These are phyloP conservation scores for Sphagnum fallax DNA, from an alignment of 228 moss, liverwort and hornwort species.

Conservation along the genomic window DNA sequence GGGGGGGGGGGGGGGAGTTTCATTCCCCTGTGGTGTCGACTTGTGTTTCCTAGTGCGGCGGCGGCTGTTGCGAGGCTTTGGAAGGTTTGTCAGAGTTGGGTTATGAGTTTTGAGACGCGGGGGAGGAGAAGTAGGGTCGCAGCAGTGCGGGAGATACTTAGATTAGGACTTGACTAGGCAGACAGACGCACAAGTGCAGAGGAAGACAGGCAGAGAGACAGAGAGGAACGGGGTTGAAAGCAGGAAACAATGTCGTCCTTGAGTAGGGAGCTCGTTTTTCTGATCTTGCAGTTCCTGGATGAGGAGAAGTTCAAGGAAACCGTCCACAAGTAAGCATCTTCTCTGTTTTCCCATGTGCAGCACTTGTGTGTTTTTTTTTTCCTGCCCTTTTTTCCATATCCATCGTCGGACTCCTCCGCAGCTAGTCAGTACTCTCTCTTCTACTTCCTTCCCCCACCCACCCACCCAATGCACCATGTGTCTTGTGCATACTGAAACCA, in stretches of 20 bases:
- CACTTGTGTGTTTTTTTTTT: no score
- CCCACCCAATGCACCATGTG: no score
- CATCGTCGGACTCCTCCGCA: no score
- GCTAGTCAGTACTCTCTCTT: no score
- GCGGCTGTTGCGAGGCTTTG: neutral
- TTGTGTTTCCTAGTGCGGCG: neutral
- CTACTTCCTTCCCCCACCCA: no score
- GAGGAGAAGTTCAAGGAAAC: conserved; percentile 99
- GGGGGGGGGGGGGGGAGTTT: neutral
- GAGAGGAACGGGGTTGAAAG: conserved; percentile 15
- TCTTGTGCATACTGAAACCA: no score
- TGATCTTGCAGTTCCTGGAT: conserved; percentile 98
- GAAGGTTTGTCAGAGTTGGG: conserved; percentile 15
- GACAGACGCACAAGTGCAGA: conserved; percentile 34
- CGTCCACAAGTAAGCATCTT: conserved; percentile 86
- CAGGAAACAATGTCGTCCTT: conserved; percentile 93
- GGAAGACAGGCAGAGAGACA: conserved; percentile 40
- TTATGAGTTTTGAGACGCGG: conserved; percentile 19
- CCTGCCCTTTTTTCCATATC: no score
- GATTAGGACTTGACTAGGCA: conserved; percentile 27
- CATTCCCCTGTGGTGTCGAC: neutral
- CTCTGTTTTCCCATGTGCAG: neutral
- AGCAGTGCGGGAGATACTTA: conserved; percentile 12
- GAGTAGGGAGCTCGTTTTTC: conserved; percentile 99
- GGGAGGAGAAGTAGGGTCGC: conserved; percentile 5